These are phyloP conservation scores for Colletotrichum sp. DNA, from an alignment of 2,329 filamentous ascomycete species.

Conservation along the genomic window DNA sequence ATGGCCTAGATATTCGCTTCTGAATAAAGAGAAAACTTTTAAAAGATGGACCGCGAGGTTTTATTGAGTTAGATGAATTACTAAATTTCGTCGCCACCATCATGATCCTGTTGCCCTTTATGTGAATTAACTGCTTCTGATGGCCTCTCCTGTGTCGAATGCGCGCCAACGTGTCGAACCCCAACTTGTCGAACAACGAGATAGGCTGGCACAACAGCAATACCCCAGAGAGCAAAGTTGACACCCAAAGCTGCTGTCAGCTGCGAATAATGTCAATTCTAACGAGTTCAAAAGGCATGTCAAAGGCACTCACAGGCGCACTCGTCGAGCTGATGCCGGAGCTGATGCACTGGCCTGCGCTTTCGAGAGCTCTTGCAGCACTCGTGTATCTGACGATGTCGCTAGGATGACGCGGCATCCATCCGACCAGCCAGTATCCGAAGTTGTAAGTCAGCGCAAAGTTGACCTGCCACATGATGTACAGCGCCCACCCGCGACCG, in stretches of 20 bases:
- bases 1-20: neutral
- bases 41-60: neutral
- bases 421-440: conserved; percentile 37
- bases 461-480: conserved; percentile 36
- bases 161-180: neutral
- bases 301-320: conserved; percentile 13
- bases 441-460: conserved; percentile 36
- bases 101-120: accelerated
- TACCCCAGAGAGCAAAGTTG: neutral
- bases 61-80: neutral
- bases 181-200: neutral
- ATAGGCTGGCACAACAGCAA: neutral
- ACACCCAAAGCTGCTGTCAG: neutral
- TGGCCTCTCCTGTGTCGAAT: neutral
- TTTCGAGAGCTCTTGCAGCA: conserved; percentile 29
- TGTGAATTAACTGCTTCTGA: neutral
- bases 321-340: conserved; percentile 35
- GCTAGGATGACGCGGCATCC: conserved; percentile 25
- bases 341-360: conserved; percentile 30
- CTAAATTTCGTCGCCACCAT: neutral
- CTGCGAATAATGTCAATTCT: neutral
- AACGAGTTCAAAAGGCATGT: neutral
- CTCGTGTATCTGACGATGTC: conserved; percentile 30
- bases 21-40: neutral
- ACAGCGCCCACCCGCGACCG: conserved; percentile 32